These are phyloP conservation scores for Spathaspora girioi DNA, from an alignment of 805 yeast species.

Conservation along the genomic window DNA sequence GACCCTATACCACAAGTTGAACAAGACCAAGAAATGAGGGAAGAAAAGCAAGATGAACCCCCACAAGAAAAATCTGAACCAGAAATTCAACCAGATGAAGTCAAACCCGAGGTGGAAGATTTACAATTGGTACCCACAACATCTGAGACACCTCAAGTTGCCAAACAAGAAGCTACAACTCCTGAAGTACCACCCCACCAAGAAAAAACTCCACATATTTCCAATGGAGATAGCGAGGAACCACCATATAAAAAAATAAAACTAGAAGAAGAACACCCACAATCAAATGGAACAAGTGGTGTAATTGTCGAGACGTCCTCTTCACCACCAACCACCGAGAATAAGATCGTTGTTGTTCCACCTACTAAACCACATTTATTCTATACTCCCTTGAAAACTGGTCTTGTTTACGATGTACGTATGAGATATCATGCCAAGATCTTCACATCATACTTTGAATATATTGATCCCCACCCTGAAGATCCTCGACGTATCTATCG, in stretches of 20 bases:
- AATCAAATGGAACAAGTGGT: neutral
- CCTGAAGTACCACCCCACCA: neutral
- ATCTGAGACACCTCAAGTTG: neutral
- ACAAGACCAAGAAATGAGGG: neutral
- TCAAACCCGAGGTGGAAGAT: neutral
- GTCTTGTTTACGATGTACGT: slow-evolving; percentile 91
- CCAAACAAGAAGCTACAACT: neutral
- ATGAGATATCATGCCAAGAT: slow-evolving; percentile 97
- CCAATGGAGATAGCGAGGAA: neutral
- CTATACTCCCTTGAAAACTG: slow-evolving; percentile 80
- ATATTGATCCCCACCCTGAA: slow-evolving; percentile 98
- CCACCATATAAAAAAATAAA: neutral
- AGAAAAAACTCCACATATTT: neutral
- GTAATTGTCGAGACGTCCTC: neutral
- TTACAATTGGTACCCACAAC: neutral
- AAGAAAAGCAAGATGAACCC: neutral
- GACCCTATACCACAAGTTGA: neutral
- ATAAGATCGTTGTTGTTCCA: slow-evolving; percentile 45
- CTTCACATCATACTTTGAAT: slow-evolving; percentile 86
- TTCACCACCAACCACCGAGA: neutral
- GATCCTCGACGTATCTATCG: slow-evolving; percentile 96
- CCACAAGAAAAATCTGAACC: neutral
- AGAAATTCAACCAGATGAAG: neutral
- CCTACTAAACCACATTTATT: slow-evolving; percentile 61
- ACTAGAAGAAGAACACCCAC: slow-evolving; percentile 5